Base-by-base conservation (phyloP, 345 rosid species). In the Camelina sativa region DNA sequence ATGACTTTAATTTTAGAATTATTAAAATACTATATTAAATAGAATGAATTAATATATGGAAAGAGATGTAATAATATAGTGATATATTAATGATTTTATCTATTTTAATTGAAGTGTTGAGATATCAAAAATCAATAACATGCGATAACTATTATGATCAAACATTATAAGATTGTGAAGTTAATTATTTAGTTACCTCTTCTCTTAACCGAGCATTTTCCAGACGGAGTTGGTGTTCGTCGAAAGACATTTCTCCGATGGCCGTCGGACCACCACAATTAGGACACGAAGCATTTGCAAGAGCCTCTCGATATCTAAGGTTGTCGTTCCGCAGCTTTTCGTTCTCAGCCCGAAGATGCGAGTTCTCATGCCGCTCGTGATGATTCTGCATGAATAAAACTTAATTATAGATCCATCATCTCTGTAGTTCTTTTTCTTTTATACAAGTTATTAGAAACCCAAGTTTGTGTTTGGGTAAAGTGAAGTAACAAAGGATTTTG, bases 181-280 rank as follows among this genome's bases (percentile, higher is more conserved):
- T 38, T 67, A 20, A 34, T 44, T n/a, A 2, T 5, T 6, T 47
- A 7, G 52, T 47, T 16, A 95, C 99, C 96, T 95, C 99, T 83
- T 95, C 98, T 72, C 98, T 81, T 67, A 95, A 53, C 40, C 92
- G 84, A 35, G 89, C 86, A 81, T 95, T 95, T 81, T 95, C 99
- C 28, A 92, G 85, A 20, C 98, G 87, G 43, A 95, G 70, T 73
- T 95, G 97, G 67, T 95, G 99, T 76, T 95, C 99, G 48, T 90
- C 97, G 57, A 88, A 90, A 11, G 99, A 92, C 96, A 92, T 92
- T 62, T 95, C 97, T 34, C 98, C 99, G 10, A 95, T 76, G 22
- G 96, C 87, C 0, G 99, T 92, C 2, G 97, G 97, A 15, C 99
- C 98, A 35, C 99, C 98, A 57, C 99, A 95, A 54, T 83, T 95